phyloP scores from a whole-genome alignment of 345 rosid genomes.

The Mallotus nudiflorus region DNA sequence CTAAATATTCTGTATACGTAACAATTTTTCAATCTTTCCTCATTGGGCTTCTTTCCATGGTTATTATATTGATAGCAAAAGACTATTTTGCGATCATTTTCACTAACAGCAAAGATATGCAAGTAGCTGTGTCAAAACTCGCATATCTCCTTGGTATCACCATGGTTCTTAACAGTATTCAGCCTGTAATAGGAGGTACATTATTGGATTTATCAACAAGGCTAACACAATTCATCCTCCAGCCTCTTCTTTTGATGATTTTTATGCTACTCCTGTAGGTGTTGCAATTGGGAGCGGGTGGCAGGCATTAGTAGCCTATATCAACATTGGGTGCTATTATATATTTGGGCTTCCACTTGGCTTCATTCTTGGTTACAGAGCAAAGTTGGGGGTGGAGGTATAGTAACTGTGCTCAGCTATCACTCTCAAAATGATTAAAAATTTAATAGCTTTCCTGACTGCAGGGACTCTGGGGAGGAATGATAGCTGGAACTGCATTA shows the following conservation, averaged over 20 bases:
- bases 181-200: constrained; percentile 81
- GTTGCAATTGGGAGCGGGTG: constrained; percentile 91
- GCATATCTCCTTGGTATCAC: constrained; percentile 71
- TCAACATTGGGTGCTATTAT: constrained; percentile 72
- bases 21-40: constrained; percentile 54
- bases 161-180: constrained; percentile 84
- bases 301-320: constrained; percentile 81
- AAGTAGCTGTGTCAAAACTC: constrained; percentile 50
- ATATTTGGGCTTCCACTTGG: constrained; percentile 79
- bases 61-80: constrained; percentile 44
- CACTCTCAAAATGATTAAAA: background rate
- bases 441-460: background rate
- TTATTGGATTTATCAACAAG: background rate
- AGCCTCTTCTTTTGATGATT: background rate
- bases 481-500: constrained; percentile 72
- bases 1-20: constrained; percentile 67
- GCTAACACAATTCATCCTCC: background rate
- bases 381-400: constrained; percentile 66
- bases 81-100: constrained; percentile 60
- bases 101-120: constrained; percentile 56
- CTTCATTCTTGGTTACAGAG: constrained; percentile 62
- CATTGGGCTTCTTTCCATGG: constrained; percentile 66
- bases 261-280: constrained; percentile 36
- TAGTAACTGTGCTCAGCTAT: background rate
- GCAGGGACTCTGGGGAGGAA: constrained; percentile 82